Percentiles rank a stretch among this genome's conserved stretches.
phyloP scores from a whole-genome alignment of 2,329 filamentous ascomycete species.

The Pseudogymnoascus sp. region DNA sequence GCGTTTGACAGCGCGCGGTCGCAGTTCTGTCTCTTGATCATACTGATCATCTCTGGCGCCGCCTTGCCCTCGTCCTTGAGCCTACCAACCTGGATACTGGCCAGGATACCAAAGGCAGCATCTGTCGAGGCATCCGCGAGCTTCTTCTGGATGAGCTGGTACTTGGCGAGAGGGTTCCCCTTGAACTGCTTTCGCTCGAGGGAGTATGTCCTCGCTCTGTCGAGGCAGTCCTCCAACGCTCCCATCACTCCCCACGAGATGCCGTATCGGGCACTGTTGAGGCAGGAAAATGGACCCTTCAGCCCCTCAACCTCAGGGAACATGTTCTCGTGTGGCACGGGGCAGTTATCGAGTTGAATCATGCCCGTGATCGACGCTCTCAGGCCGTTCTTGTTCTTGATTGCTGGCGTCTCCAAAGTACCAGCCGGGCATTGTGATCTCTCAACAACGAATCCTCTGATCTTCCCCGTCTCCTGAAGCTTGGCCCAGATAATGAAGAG shows the following conservation, averaged over 20 bases:
- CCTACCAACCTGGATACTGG: slow-evolving; percentile 81
- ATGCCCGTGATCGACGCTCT: slow-evolving; percentile 92
- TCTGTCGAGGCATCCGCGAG: slow-evolving; percentile 87
- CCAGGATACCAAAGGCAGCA: slow-evolving; percentile 82
- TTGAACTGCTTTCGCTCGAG: slow-evolving; percentile 94
- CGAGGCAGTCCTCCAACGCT: slow-evolving; percentile 85
- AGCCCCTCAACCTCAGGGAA: slow-evolving; percentile 85
- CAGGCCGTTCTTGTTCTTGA: slow-evolving; percentile 93
- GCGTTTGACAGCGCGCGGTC: slow-evolving; percentile 78
- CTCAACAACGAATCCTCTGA: slow-evolving; percentile 86
- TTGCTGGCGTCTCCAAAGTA: slow-evolving; percentile 80
- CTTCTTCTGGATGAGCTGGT: slow-evolving; percentile 98
- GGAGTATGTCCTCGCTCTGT: slow-evolving; percentile 74
- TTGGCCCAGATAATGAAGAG: slow-evolving; percentile 89
- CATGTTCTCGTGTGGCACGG: slow-evolving; percentile 87
- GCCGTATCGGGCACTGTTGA: slow-evolving; percentile 88
- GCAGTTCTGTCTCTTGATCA: slow-evolving; percentile 98
- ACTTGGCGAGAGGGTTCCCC: slow-evolving; percentile 86
- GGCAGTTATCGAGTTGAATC: slow-evolving; percentile 90
- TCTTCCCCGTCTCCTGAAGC: slow-evolving; percentile 83
- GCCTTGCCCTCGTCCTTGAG: slow-evolving; percentile 86
- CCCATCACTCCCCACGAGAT: slow-evolving; percentile 93
- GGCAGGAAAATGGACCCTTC: slow-evolving; percentile 80
- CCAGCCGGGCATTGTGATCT: slow-evolving; percentile 76
- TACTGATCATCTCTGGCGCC: slow-evolving; percentile 88